Conservation (phyloP, 306 rosid genomes). For the Cicer chorassanicum region DNA sequence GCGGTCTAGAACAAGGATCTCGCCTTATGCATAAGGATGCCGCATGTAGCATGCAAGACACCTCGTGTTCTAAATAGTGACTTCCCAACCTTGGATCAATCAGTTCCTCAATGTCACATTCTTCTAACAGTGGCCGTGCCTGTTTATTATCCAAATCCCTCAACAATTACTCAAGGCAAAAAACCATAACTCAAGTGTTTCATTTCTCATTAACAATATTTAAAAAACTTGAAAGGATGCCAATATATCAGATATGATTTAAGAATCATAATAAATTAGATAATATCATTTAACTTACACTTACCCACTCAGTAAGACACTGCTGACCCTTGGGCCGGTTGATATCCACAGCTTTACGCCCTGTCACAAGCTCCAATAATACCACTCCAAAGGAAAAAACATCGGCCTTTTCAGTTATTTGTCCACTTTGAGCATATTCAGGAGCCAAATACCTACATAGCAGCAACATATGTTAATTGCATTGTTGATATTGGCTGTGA, state of each 20-base stretch:
- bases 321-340: constrained; percentile 95
- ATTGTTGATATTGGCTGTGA: constrained; percentile 21
- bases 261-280: background rate
- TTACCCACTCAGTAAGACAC: constrained; percentile 97
- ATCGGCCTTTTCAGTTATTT: constrained; percentile 97
- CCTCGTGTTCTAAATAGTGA: constrained; percentile 79
- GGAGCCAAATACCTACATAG: constrained; percentile 89
- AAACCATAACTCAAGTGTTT: background rate
- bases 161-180: constrained; percentile 44
- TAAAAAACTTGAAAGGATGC: constrained; percentile 12
- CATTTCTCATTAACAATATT: constrained; percentile 26
- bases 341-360: constrained; percentile 95
- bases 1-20: constrained; percentile 92
- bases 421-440: constrained; percentile 98
- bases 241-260: background rate
- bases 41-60: constrained; percentile 88
- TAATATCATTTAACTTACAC: constrained; percentile 38
- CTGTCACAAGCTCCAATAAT: constrained; percentile 86
- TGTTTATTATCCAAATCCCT: constrained; percentile 51
- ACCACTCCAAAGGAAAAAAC: constrained; percentile 97
- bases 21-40: constrained; percentile 91
- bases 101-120: constrained; percentile 74
- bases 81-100: constrained; percentile 86
- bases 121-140: constrained; percentile 91
- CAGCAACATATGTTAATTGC: constrained; percentile 34